These are phyloP conservation scores for Irpex rosettiformis DNA, from an alignment of 1,284 basidiomycete genomes.

Conservation along the genomic window DNA sequence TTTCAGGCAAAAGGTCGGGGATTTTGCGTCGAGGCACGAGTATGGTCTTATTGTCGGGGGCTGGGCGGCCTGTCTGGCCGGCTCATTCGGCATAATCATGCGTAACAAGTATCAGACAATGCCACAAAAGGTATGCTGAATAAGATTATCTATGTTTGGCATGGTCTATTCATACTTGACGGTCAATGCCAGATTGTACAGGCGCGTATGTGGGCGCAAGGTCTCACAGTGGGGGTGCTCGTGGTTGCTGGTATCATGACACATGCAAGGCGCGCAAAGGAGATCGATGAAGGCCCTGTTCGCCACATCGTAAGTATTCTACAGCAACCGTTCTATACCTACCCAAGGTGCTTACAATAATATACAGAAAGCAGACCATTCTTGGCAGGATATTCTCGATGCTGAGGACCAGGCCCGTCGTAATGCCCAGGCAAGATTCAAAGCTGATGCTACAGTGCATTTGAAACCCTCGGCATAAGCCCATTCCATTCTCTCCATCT, in stretches of 20 bases:
- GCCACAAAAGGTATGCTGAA: slow-evolving; percentile 51
- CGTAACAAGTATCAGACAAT: slow-evolving; percentile 59
- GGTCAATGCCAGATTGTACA: slow-evolving; percentile 66
- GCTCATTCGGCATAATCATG: slow-evolving; percentile 67
- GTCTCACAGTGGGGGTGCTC: slow-evolving; percentile 75
- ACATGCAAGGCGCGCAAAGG: slow-evolving; percentile 33
- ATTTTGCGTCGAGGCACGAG: slow-evolving; percentile 77
- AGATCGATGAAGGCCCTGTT: slow-evolving; percentile 19
- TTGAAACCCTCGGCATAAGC: neutral
- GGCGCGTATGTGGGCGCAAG: slow-evolving; percentile 91
- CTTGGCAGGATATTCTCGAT: neutral
- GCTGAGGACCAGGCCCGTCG: neutral
- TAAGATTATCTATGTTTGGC: neutral
- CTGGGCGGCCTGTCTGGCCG: slow-evolving; percentile 75
- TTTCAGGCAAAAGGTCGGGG: slow-evolving; percentile 56
- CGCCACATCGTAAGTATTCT: slow-evolving; percentile 24
- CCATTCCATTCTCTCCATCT: neutral
- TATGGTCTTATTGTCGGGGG: slow-evolving; percentile 78
- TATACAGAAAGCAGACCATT: neutral
- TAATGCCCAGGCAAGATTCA: neutral
- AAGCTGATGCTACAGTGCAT: neutral
- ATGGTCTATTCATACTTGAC: neutral
- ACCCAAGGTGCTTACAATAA: neutral
- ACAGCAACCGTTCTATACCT: neutral
- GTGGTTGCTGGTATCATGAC: slow-evolving; percentile 74